Base-by-base conservation (phyloP, 495 filamentous ascomycete species). In the Penicillium crystallinum region DNA sequence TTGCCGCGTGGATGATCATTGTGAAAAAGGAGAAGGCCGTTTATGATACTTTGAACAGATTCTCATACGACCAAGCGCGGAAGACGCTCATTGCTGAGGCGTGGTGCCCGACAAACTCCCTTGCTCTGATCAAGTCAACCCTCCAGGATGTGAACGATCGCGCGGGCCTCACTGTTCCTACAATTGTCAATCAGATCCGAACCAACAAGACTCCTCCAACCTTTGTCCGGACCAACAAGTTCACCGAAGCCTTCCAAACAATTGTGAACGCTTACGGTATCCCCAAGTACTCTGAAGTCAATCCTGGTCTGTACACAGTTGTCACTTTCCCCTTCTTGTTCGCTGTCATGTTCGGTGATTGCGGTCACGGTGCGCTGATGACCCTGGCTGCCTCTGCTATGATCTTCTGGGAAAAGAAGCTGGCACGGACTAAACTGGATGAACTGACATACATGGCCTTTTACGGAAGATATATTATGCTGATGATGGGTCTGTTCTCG, bases 241-340 rank as follows among this genome's bases (percentile, higher is more conserved):
- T 99, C 66, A 97, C 95, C 4, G 86, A 95, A 59, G 93, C 81
- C 15, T 99, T 99, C 77, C 93, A 99, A 68, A 99, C 95, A 19
- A 99, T 99, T 59, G 90, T 99, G 69, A 90, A 97, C 61, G 92
- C 95, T 42, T 99, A 99, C 65, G 93, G 93, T 60, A 95, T 92
- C 25, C 86, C 92, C 14, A 97, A 95, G 63, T 99, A 99, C 69
- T 84, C 85, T 46, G 93, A 99, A 75, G 89, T 93, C 73, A 99
- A 99, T 73, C 95, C 93, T 52, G 93, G 90, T 46, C 75, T 97
- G 22, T 91, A 91, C 18, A 92, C 95, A 19, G 90, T 97, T 52
- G 83, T 97, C 57, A 99, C 95, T 14, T 97, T 98, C 69, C 93
- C 93, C 11, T 97, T 99, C 75, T 73, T 97, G 36, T 99, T 99